Conservation (phyloP, 169 alveolate genomes). For the Babesia bovis region DNA sequence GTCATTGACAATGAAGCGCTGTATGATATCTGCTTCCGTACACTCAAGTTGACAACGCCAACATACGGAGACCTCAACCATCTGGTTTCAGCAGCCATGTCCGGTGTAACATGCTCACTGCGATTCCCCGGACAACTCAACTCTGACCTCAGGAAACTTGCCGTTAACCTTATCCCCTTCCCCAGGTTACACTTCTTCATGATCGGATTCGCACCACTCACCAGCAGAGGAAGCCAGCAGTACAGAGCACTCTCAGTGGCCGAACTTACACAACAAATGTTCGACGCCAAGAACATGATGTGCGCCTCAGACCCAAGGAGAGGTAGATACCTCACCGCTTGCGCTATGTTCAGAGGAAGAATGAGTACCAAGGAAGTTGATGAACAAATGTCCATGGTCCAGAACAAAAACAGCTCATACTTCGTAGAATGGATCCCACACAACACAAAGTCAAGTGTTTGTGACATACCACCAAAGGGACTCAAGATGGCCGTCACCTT, state of each 20-base stretch:
- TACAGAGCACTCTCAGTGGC: slow-evolving; percentile 98
- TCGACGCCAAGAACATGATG: slow-evolving; percentile 99
- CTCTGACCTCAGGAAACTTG: slow-evolving; percentile 93
- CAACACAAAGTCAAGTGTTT: slow-evolving; percentile 95
- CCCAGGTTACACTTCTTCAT: slow-evolving; percentile 98
- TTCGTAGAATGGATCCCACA: slow-evolving; percentile 99
- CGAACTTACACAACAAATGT: slow-evolving; percentile 98
- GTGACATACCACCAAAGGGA: slow-evolving; percentile 99
- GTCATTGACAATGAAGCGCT: slow-evolving; percentile 98
- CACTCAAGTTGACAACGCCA: slow-evolving; percentile 97
- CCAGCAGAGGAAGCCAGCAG: slow-evolving; percentile 97
- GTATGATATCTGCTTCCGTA: slow-evolving; percentile 98
- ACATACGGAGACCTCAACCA: slow-evolving; percentile 98
- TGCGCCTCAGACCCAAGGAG: slow-evolving; percentile 99
- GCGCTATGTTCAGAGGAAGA: slow-evolving; percentile 98
- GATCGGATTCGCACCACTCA: slow-evolving; percentile 98
- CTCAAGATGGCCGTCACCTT: slow-evolving; percentile 97
- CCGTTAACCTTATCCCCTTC: slow-evolving; percentile 98
- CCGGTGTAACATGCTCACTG: slow-evolving; percentile 96
- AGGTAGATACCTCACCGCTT: slow-evolving; percentile 98
- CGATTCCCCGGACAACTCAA: slow-evolving; percentile 98
- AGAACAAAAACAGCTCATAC: slow-evolving; percentile 96
- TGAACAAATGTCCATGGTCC: slow-evolving; percentile 97
- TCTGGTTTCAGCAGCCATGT: slow-evolving; percentile 96
- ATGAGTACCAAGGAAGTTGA: slow-evolving; percentile 99